phyloP scores from a whole-genome alignment of 129 eudicot genomes.

The Calendula officinalis region DNA sequence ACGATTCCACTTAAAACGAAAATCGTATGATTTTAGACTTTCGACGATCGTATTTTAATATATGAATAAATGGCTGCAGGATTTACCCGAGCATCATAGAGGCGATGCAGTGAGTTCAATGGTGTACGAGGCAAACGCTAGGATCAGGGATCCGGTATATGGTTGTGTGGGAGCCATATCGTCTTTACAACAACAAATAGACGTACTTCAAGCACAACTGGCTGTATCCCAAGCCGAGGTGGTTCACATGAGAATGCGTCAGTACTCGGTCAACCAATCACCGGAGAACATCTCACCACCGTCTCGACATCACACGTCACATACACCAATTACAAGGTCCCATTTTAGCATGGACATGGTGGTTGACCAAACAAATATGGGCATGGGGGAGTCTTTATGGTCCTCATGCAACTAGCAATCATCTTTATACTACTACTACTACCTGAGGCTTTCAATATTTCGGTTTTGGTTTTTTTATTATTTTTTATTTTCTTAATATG shows the following conservation, averaged over 20 bases:
- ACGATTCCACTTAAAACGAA: neutral
- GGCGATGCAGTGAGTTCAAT: constrained; percentile 87
- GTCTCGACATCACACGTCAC: constrained; percentile 46
- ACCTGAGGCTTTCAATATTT: constrained; percentile 36
- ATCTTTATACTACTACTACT: constrained; percentile 29
- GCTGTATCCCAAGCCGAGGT: constrained; percentile 82
- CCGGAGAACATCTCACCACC: constrained; percentile 58
- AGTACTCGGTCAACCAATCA: constrained; percentile 41
- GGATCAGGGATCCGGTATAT: constrained; percentile 78
- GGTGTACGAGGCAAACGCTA: constrained; percentile 87
- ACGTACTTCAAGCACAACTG: constrained; percentile 61
- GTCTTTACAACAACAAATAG: constrained; percentile 73
- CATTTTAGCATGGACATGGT: constrained; percentile 81
- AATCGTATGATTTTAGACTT: too few relatives aligned
- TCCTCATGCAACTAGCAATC: constrained; percentile 48
- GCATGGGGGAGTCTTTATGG: constrained; percentile 84
- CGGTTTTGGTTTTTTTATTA: constrained; percentile 15
- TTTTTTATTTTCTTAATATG: constrained; percentile 20
- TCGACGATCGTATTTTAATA: too few relatives aligned
- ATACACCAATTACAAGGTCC: constrained; percentile 60
- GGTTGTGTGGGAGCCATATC: constrained; percentile 92
- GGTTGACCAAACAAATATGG: constrained; percentile 62
- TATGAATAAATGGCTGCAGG: constrained; percentile 31
- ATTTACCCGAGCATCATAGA: constrained; percentile 75
- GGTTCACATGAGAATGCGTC: constrained; percentile 79